Percentiles rank a stretch among this genome's conserved stretches.
Evolutionary conservation across 129 eudicot genomes (phyloP).

Genomic region (Chrysanthemum seticuspe): DNA sequence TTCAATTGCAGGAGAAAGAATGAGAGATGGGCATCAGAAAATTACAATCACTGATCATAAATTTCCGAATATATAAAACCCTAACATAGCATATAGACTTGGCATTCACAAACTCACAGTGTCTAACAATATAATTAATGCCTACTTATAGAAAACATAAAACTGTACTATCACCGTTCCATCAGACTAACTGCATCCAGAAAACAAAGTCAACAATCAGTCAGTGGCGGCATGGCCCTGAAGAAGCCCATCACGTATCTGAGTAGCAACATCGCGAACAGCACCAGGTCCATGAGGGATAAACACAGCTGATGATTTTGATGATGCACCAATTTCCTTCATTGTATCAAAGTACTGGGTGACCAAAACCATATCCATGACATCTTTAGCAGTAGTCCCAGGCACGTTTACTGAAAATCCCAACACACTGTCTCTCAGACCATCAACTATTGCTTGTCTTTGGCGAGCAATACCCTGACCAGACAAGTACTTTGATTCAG

Average conservation of each 20-base stretch:
- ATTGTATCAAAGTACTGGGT: slow-evolving; percentile 91
- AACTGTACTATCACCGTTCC: too few relatives aligned
- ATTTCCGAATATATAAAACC: not conserved
- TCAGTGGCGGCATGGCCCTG: slow-evolving; percentile 35
- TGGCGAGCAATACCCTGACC: slow-evolving; percentile 94
- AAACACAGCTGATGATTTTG: slow-evolving; percentile 82
- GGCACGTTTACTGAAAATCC: slow-evolving; percentile 89
- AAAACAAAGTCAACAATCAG: not conserved
- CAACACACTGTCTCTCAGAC: slow-evolving; percentile 80
- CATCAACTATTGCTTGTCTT: slow-evolving; percentile 90
- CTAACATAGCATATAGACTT: slow-evolving; percentile 9
- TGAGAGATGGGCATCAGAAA: not conserved
- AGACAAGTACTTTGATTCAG: slow-evolving; percentile 73
- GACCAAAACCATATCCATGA: slow-evolving; percentile 92
- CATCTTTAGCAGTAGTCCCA: slow-evolving; percentile 89
- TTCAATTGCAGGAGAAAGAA: too few relatives aligned
- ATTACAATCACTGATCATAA: not conserved
- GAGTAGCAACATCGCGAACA: slow-evolving; percentile 81
- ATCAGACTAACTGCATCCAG: too few relatives aligned
- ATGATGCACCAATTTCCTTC: slow-evolving; percentile 85
- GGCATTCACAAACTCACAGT: not conserved
- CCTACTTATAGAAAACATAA: too few relatives aligned
- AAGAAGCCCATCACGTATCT: slow-evolving; percentile 92
- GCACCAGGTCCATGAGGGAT: slow-evolving; percentile 93
- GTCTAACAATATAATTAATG: too few relatives aligned